These are phyloP conservation scores for Anthracocystis walkeri DNA, from an alignment of 1,284 basidiomycete species.

Conservation along the genomic window DNA sequence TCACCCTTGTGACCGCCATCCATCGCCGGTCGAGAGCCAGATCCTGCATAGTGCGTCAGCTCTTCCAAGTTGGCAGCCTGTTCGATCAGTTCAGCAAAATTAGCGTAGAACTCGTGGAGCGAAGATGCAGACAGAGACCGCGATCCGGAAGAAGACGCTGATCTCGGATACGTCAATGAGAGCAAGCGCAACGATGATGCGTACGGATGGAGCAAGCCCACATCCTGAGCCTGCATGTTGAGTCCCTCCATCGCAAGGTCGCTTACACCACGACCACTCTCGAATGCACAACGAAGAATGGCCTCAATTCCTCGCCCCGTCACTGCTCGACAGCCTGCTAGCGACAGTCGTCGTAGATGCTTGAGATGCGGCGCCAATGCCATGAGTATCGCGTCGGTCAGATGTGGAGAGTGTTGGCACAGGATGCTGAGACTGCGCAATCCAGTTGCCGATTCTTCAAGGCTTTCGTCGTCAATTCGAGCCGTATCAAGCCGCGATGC, in stretches of 20 bases:
- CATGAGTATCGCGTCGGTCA: constrained; percentile 52
- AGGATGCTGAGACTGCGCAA: constrained; percentile 49
- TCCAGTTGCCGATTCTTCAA: constrained; percentile 5
- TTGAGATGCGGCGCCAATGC: constrained; percentile 47
- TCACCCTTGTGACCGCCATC: constrained; percentile 43
- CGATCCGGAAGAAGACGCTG: constrained; percentile 37
- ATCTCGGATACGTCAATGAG: constrained; percentile 58
- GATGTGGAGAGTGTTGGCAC: constrained; percentile 54
- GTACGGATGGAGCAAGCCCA: constrained; percentile 29
- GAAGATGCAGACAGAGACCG: constrained; percentile 29
- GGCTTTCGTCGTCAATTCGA: constrained; percentile 1
- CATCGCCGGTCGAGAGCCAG: constrained; percentile 41
- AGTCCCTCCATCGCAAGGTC: constrained; percentile 63
- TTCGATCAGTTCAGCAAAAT: constrained; percentile 45
- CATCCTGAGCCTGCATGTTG: constrained; percentile 38
- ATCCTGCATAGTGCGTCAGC: constrained; percentile 57
- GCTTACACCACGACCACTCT: constrained; percentile 19
- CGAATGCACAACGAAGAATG: constrained; percentile 36
- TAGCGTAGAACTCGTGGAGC: constrained; percentile 43
- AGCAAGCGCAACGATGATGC: constrained; percentile 29
- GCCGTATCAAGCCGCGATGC: constrained; percentile 8
- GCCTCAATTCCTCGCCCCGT: constrained; percentile 52
- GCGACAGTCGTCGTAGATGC: constrained; percentile 45
- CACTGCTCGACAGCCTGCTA: constrained; percentile 63
- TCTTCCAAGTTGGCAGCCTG: constrained; percentile 27